Evolutionary conservation across 768 basidiomycete species (phyloP).

Genomic region (Megacollybia marginata): DNA sequence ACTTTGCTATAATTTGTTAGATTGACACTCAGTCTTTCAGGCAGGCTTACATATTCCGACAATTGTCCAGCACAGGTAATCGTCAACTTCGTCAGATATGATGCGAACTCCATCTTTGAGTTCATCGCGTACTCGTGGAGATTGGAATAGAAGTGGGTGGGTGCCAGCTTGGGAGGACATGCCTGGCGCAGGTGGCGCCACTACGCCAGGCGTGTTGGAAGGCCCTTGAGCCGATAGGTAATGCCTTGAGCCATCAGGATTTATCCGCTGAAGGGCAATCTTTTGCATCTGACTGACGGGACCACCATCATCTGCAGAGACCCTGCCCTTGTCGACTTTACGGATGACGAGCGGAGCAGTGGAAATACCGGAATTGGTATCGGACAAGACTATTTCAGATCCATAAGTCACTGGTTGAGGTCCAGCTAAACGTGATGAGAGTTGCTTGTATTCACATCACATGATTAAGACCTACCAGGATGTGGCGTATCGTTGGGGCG

Average conservation of each 20-base stretch:
- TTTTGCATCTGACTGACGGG: constrained; percentile 97
- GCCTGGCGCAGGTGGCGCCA: constrained; percentile 66
- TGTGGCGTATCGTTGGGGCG: constrained; percentile 59
- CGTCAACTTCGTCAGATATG: constrained; percentile 86
- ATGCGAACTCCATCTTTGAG: constrained; percentile 68
- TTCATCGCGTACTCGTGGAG: constrained; percentile 77
- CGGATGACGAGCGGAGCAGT: constrained; percentile 84
- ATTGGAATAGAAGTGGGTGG: constrained; percentile 73
- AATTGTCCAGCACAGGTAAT: constrained; percentile 94
- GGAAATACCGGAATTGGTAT: constrained; percentile 77
- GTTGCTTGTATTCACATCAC: constrained; percentile 30
- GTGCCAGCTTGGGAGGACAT: constrained; percentile 72
- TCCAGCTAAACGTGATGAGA: constrained; percentile 43
- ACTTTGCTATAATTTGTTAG: constrained; percentile 54
- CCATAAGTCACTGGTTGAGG: constrained; percentile 89
- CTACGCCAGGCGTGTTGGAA: constrained; percentile 65
- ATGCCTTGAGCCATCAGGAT: constrained; percentile 75
- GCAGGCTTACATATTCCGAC: constrained; percentile 79
- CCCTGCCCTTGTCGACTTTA: constrained; percentile 86
- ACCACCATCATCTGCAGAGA: constrained; percentile 82
- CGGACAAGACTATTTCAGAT: constrained; percentile 79
- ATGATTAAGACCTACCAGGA: constrained; percentile 61
- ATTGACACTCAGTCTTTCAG: not conserved
- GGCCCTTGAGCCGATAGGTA: constrained; percentile 88
- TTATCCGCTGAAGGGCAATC: constrained; percentile 82